Evolutionary conservation across 2,329 filamentous ascomycete genomes (phyloP), one percentile per base, ranked within the genome.

Genomic region (Aspergillus thermomutatus): DNA sequence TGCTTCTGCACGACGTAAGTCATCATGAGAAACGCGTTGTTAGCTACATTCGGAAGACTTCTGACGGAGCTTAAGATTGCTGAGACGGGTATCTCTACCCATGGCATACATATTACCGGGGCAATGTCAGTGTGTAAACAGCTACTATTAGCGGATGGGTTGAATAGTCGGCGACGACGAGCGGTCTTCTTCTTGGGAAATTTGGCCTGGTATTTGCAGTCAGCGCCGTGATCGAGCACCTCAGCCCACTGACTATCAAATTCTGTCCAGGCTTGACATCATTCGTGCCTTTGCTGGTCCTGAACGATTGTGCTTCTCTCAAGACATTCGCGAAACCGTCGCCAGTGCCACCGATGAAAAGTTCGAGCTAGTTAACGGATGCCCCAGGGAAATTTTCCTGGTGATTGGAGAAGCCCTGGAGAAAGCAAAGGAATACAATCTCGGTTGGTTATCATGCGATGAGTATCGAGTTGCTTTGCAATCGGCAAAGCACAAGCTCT

Each of bases 71-170:
- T 25, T 23, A 46, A 72, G 69, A 71, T 72, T 21, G 64, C 58
- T n/a, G 69, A 71, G 57, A 62, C 69, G 1, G 68, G 69, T 9
- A 62, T 71, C 7, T 72, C 69, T 3, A 63, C 59, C 1, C 69
- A 71, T 43, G 69, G 69, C 1, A 68, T 65, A 40, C 69, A 71
- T 50, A 71, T 71, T 10, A 70, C 68, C 2, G 69, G 69, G 6
- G 69, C 69, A 1, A 63, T 72, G 61, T 72, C 69, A 1, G 68
- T 72, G 14, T 71, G 68, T 50, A 69, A 66, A 34, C 64, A 65
- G 9, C 48, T 71, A 7, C 55, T 62, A 21, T 58, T 70, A 6
- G 55, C 59, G 7, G 63, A 69, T 26, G 60, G 52, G 7, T 57
- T 71, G 14, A 63, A 59, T 19, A 53, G 59, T 11, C 57, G 63